These are phyloP conservation scores for Delonix regia DNA, from an alignment of 306 rosid species.

Conservation along the genomic window DNA sequence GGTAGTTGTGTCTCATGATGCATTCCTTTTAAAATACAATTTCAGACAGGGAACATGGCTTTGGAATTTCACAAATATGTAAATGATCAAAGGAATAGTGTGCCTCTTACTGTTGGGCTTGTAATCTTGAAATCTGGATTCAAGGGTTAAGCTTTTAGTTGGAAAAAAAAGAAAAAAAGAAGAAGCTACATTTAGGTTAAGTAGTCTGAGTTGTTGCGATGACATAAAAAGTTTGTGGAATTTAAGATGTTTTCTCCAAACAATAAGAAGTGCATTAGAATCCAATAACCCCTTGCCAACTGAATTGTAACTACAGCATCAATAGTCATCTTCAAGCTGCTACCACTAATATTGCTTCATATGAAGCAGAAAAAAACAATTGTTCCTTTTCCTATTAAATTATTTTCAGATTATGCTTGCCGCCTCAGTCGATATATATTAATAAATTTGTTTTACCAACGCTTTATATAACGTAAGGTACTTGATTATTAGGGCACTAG, in stretches of 20 bases:
- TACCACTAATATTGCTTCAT: conserved; percentile 16
- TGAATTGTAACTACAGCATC: conserved; percentile 7
- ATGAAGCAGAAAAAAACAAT: not conserved
- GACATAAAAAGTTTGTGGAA: conserved; percentile 14
- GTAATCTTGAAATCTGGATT: conserved; percentile 5
- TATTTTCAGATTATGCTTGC: not conserved
- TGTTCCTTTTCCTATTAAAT: not conserved
- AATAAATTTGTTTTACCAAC: not conserved
- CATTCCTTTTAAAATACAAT: not conserved
- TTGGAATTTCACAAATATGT: not conserved
- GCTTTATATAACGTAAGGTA: conserved; percentile 10
- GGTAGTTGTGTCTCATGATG: not conserved
- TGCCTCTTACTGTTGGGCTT: not conserved
- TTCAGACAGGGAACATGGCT: not conserved
- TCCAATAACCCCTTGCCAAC: not conserved
- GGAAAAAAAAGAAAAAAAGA: not conserved
- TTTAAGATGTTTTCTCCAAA: conserved; percentile 10
- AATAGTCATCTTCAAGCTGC: not conserved
- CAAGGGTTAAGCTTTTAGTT: not conserved
- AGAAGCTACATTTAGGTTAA: conserved; percentile 4
- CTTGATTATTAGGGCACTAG: conserved; percentile 61
- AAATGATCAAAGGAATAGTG: not conserved
- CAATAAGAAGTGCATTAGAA: conserved; percentile 13
- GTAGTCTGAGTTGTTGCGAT: not conserved
- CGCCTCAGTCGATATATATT: conserved; percentile 24